Base-by-base conservation (phyloP, 2,329 filamentous ascomycete species). In the Cytospora paraplurivora region DNA sequence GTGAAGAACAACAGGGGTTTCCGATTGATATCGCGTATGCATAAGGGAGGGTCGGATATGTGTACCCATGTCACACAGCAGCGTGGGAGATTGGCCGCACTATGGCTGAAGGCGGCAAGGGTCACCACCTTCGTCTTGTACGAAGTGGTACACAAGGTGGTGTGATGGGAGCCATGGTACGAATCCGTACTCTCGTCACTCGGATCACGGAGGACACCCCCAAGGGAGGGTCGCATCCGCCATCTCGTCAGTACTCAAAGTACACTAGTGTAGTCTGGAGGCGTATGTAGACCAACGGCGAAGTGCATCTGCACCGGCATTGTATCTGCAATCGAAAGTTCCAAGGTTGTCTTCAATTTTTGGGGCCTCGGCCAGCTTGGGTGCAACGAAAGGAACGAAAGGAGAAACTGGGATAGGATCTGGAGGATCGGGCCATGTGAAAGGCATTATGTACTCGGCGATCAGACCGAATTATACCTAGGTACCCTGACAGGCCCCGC, bases 161-260 rank as follows among this genome's bases (percentile, higher is more conserved):
- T 57, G 34, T 15, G 47, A 51, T 7, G 3, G n/a, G 13, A 21
- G 27, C 27, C 27, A 27, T 27, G 27, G 27, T 50, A 59, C 27
- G 27, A 33, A 49, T 60, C 5, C n/a, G 44, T n/a, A 21, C 37
- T 15, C 27, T 17, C 38, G 4, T n/a, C 32, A 61, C 33, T 55
- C 51, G 41, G 51, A 44, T 55, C 41, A 49, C 52, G 59, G 52
- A 32, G 32, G n/a, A n/a, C 38, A 19, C 33, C 27, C 33, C 50
- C 53, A 52, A 38, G 33, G 59, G 51, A 61, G 59, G 59, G 59
- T 61, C 33, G 41, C 51, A 61, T 61, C 51, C 50, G 55, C 59
- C 51, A 61, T 61, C 59, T 51, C 51, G 51, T 41, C 38, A 32
- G 5, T 32, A 7, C 7, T 32, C 37, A 8, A 52, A 47, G 35